Conservation (phyloP, 441 rosid species). For the Populus hybrid region DNA sequence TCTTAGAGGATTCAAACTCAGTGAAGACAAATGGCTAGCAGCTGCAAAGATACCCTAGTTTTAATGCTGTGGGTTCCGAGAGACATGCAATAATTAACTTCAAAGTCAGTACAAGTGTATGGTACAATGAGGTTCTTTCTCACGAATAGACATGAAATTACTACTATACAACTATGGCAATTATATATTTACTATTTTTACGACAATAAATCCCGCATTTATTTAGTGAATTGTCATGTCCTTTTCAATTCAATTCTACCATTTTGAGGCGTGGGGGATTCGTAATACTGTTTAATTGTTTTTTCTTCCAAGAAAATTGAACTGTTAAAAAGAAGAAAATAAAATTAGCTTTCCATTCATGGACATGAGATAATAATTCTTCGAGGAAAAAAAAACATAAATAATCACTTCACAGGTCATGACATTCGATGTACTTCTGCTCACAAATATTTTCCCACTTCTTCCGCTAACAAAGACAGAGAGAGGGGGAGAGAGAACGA, state of each 20-base stretch:
- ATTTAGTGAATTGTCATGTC: not conserved
- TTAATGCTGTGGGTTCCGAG: not conserved
- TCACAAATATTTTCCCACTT: not conserved
- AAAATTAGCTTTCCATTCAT: not conserved
- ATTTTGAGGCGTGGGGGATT: not conserved
- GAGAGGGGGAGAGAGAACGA: not conserved
- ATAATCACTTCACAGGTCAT: not conserved
- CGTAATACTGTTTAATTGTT: not conserved
- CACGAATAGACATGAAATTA: not conserved
- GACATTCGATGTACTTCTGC: conserved; percentile 3
- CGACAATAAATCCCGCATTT: not conserved
- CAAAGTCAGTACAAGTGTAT: not conserved
- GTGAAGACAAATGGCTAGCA: not conserved
- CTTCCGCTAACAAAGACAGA: not conserved
- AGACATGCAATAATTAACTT: not conserved
- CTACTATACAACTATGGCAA: not conserved
- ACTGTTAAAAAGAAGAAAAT: not conserved
- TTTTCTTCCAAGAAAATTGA: not conserved
- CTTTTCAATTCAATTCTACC: not conserved
- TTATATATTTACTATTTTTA: not conserved
- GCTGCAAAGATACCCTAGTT: not conserved
- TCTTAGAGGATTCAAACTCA: not conserved
- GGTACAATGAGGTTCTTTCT: not conserved
- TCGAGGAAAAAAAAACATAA: no score
- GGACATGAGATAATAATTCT: not conserved